These are phyloP conservation scores for Penicillium fuscoglaucum DNA, from an alignment of 2,329 filamentous ascomycete species.

Conservation along the genomic window DNA sequence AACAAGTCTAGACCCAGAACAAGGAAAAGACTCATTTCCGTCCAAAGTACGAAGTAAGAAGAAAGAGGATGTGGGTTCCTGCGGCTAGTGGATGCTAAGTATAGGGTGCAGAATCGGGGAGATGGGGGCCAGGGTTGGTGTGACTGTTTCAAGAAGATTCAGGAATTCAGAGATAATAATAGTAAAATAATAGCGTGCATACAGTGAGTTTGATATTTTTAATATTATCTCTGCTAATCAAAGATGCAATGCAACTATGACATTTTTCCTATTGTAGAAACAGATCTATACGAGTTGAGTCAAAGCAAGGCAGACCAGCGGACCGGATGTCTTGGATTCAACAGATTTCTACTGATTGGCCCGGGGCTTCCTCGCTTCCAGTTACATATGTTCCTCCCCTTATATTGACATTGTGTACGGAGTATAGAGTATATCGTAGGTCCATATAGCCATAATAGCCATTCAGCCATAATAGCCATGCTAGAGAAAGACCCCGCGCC, in stretches of 20 bases:
- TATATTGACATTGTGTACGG: neutral
- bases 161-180: neutral
- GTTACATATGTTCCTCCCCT: neutral
- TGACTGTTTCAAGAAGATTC: constrained; percentile 1
- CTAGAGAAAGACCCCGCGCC: neutral
- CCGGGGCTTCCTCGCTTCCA: neutral
- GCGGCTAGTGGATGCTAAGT: constrained; percentile 4
- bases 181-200: neutral
- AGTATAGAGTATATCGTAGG: neutral
- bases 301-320: constrained; percentile 6
- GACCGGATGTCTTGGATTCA: neutral
- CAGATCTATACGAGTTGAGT: constrained; percentile 9
- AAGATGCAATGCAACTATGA: neutral
- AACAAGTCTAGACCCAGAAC: neutral
- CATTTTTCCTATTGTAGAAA: neutral
- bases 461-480: neutral
- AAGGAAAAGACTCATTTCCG: neutral
- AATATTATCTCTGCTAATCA: neutral
- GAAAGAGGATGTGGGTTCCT: neutral
- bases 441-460: neutral
- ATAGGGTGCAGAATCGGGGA: neutral
- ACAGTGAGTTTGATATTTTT: neutral
- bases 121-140: constrained; percentile 7
- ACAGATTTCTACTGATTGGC: neutral
- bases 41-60: neutral